Percentiles rank a stretch among this genome's conserved stretches.
Conservation (phyloP, 805 yeast species). For the Kluyveromyces dobzhanskii region DNA sequence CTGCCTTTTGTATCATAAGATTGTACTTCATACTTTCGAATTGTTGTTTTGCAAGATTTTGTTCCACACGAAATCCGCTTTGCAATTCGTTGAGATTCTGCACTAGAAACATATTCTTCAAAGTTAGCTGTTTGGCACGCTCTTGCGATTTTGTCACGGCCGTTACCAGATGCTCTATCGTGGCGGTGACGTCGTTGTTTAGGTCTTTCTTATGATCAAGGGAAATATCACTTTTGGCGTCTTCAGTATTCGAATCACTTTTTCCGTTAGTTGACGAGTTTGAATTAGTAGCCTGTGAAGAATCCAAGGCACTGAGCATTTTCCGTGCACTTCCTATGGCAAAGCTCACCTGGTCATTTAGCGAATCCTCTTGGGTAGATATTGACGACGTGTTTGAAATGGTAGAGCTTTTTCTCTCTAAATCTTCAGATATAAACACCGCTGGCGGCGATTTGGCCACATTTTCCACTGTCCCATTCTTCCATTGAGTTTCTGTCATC, state of each 20-base stretch:
- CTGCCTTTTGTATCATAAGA: conserved; percentile 27
- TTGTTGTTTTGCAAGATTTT: conserved; percentile 25
- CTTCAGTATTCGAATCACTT: background rate
- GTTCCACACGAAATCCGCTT: conserved; percentile 24
- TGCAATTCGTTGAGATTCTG: conserved; percentile 18
- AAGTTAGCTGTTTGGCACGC: conserved; percentile 29
- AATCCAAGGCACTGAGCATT: background rate
- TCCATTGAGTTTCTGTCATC: background rate
- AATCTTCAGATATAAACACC: background rate
- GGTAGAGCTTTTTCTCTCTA: conserved; percentile 3
- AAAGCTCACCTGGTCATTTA: conserved; percentile 3
- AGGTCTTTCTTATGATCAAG: background rate
- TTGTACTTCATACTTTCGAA: conserved; percentile 27
- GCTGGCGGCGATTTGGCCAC: background rate
- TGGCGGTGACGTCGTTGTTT: background rate
- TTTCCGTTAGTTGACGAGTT: background rate
- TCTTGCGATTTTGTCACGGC: conserved; percentile 20
- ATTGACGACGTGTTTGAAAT: background rate
- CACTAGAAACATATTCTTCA: conserved; percentile 33
- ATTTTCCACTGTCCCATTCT: background rate
- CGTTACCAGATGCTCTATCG: conserved; percentile 9
- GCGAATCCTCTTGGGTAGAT: conserved; percentile 4
- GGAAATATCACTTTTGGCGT: background rate
- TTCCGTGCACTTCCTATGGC: conserved; percentile 7
- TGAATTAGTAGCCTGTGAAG: background rate